A percentile compares a stretch with the other conserved stretches of the same genome.
phyloP scores from a whole-genome alignment of 75 land plant species.

The Sequoiadendron giganteum region DNA sequence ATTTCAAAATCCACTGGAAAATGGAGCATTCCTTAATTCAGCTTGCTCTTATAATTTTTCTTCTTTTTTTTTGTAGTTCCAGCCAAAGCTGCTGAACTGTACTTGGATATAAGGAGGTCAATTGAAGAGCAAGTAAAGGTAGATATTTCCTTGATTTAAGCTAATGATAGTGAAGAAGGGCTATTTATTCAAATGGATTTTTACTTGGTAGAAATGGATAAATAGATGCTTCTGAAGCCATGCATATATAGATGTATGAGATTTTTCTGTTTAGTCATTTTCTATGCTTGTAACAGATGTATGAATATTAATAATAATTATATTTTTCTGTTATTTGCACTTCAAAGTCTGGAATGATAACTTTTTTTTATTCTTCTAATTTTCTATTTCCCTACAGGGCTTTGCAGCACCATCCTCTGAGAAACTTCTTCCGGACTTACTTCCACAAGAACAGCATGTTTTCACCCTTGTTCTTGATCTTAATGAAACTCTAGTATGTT shows the following conservation, averaged over 20 bases:
- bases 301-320: background rate
- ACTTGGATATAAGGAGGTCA: conserved; percentile 68
- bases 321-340: background rate
- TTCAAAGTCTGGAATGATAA: background rate
- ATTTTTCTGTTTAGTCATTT: background rate
- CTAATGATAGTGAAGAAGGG: background rate
- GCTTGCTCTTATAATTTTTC: background rate
- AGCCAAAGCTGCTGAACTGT: conserved; percentile 62
- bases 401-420: conserved; percentile 92
- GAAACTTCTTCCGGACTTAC: conserved; percentile 92
- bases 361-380: background rate
- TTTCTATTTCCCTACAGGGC: conserved; percentile 38
- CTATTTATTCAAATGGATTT: background rate
- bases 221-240: background rate
- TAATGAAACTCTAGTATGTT: conserved; percentile 84
- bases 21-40: background rate
- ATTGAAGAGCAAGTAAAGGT: conserved; percentile 85
- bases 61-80: conserved; percentile 48
- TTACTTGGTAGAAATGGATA: background rate
- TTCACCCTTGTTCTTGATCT: conserved; percentile 94
- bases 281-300: background rate
- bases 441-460: conserved; percentile 80
- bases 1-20: background rate
- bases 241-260: background rate
- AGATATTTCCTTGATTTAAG: conserved; percentile 9